Evolutionary conservation across 2,329 filamentous ascomycete species (phyloP).

Genomic region (Colletotrichum zoysiae): DNA sequence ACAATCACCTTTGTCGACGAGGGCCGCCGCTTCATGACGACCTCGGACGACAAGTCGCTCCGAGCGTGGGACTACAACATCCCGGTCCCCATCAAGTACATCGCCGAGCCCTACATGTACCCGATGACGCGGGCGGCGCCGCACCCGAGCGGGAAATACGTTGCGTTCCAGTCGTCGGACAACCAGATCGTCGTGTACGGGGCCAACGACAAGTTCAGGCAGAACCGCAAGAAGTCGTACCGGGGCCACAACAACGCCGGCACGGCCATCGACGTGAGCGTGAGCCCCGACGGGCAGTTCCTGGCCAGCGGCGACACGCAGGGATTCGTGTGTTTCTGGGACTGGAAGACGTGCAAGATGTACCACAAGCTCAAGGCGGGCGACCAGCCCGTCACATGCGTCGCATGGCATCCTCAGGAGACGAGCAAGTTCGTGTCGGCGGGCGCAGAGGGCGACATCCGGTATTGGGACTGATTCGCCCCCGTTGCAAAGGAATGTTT

Average conservation of each 20-base stretch:
- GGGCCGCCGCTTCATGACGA: constrained; percentile 95
- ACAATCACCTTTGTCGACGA: constrained; percentile 97
- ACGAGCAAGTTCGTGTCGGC: constrained; percentile 93
- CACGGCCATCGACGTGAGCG: constrained; percentile 89
- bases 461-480: constrained; percentile 88
- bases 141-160: constrained; percentile 93
- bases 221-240: constrained; percentile 98
- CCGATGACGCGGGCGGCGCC: constrained; percentile 87
- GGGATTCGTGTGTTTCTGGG: constrained; percentile 96
- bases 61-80: constrained; percentile 99
- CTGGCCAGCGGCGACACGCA: constrained; percentile 87
- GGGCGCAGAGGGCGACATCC: constrained; percentile 88
- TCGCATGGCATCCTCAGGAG: constrained; percentile 98
- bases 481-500: background rate
- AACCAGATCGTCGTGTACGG: constrained; percentile 98
- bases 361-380: constrained; percentile 94
- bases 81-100: constrained; percentile 97
- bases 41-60: constrained; percentile 95
- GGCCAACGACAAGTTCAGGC: constrained; percentile 93
- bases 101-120: constrained; percentile 98
- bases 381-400: constrained; percentile 84
- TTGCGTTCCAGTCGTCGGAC: constrained; percentile 89
- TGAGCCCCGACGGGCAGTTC: constrained; percentile 93
- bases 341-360: constrained; percentile 99
- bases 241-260: constrained; percentile 96